Evolutionary conservation across 2,329 filamentous ascomycete genomes (phyloP), one percentile per base, ranked within the genome.

Genomic region (Trichoderma brevicompactum): DNA sequence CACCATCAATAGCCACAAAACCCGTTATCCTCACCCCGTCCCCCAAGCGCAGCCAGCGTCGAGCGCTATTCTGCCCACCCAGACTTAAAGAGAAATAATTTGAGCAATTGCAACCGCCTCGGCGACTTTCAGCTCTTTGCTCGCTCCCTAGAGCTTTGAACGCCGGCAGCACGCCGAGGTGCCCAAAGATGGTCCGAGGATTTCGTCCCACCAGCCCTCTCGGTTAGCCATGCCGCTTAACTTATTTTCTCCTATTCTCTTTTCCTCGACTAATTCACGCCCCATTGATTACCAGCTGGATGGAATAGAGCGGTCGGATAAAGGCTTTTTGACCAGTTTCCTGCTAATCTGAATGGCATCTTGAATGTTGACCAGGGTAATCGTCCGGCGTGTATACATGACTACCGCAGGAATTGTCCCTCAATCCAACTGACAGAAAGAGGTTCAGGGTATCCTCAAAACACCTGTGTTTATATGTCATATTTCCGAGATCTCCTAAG

Each of bases 71-170:
- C 38, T 34, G 38, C 12, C 32, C 55, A 9, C 7, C 55, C 38
- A 62, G 13, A n/a, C 49, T 62, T 19, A 44, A 62, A 53, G 10
- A n/a, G 40, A 36, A 23, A 53, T 38, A 36, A 44, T 15, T 15
- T 23, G 28, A 62, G 32, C 46, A 62, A 36, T 36, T 53, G 28
- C 40, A 62, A 28, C 17, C 40, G 46, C 58, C 28, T 36, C 49
- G 59, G 48, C 40, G 38, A 62, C 40, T 62, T 23, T 62, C 59
- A 52, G 46, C 36, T 48, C 44, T 19, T 44, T n/a, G n/a, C 58
- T 61, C 15, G 10, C 38, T 61, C 52, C 3, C 58, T 48, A 52
- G 38, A 8, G 17, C 40, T 44, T 7, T 23, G 48, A 38, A 53
- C n/a, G 48, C 58, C 38, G 32, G 36, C 38, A 36, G n/a, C 23